Percentiles rank a stretch among this genome's conserved stretches.
Evolutionary conservation across 352 stramenopile species (phyloP).

Genomic region (Chrysophaeum taylorii): DNA sequence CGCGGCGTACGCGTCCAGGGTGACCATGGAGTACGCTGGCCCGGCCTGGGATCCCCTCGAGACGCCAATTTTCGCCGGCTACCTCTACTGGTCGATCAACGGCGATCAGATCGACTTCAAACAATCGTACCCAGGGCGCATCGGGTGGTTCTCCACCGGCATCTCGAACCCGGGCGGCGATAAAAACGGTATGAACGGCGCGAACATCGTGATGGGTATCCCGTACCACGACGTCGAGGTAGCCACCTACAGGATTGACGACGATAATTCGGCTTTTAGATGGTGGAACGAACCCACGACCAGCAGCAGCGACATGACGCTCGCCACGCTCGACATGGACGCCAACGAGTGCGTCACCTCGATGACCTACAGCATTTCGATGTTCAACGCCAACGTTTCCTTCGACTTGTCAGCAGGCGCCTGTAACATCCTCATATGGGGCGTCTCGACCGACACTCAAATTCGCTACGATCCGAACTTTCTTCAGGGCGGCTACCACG

Average conservation of each 20-base stretch:
- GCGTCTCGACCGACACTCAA: background rate
- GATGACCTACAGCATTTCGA: background rate
- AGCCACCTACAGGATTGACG: background rate
- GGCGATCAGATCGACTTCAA: background rate
- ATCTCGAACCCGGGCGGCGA: background rate
- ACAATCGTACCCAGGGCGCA: background rate
- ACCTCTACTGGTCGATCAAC: background rate
- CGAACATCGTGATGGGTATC: background rate
- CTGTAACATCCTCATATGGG: background rate
- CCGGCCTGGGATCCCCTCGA: background rate
- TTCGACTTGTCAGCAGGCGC: background rate
- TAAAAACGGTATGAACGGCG: constrained; percentile 15
- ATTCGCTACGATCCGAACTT: background rate
- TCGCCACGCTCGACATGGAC: background rate
- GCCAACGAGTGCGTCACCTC: background rate
- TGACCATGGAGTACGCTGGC: background rate
- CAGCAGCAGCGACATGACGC: background rate
- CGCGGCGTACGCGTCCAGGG: background rate
- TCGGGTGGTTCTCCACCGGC: constrained; percentile 15
- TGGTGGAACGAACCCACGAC: background rate
- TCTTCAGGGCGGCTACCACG: background rate
- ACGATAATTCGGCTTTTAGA: background rate
- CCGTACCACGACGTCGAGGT: background rate
- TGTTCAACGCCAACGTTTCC: background rate
- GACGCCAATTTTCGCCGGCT: background rate